These are phyloP conservation scores for Knoxia roxburghii DNA, from an alignment of 257 asterid species.

Conservation along the genomic window DNA sequence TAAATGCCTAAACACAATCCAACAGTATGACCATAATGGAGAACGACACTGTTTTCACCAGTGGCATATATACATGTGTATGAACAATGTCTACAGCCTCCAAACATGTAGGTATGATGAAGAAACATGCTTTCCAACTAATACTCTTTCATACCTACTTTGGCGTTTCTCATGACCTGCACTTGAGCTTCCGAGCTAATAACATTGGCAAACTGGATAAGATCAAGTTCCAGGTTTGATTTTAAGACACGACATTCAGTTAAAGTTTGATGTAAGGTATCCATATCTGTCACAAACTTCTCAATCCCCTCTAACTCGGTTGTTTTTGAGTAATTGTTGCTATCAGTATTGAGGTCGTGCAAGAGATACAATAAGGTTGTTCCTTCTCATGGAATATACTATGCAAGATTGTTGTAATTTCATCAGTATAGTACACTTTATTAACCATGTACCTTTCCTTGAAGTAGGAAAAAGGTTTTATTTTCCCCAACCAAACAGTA, in stretches of 20 bases:
- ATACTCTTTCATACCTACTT: conserved; percentile 88
- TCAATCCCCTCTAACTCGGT: conserved; percentile 90
- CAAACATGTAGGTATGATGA: conserved; percentile 98
- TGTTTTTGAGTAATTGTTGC: conserved; percentile 74
- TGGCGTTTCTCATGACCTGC: conserved; percentile 83
- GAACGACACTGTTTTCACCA: conserved; percentile 83
- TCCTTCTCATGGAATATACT: conserved; percentile 55
- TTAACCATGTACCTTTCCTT: conserved; percentile 75
- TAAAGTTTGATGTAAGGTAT: conserved; percentile 74
- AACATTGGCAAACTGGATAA: conserved; percentile 93
- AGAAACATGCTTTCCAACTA: conserved; percentile 93
- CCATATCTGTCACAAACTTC: conserved; percentile 58
- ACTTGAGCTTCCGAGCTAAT: conserved; percentile 99
- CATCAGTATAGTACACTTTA: conserved; percentile 61
- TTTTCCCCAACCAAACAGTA: conserved; percentile 94
- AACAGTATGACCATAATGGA: conserved; percentile 99
- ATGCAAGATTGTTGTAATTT: conserved; percentile 56
- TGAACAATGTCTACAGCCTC: conserved; percentile 98
- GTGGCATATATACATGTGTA: conserved; percentile 97
- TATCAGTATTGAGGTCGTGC: conserved; percentile 86
- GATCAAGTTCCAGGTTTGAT: conserved; percentile 66
- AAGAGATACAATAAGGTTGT: conserved; percentile 76
- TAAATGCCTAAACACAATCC: too few relatives aligned
- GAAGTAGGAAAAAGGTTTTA: conserved; percentile 68
- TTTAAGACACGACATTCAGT: conserved; percentile 93